Evolutionary conservation across 352 stramenopile genomes (phyloP), one percentile per base, ranked within the genome.

Genomic region (Plasmopara muralis): DNA sequence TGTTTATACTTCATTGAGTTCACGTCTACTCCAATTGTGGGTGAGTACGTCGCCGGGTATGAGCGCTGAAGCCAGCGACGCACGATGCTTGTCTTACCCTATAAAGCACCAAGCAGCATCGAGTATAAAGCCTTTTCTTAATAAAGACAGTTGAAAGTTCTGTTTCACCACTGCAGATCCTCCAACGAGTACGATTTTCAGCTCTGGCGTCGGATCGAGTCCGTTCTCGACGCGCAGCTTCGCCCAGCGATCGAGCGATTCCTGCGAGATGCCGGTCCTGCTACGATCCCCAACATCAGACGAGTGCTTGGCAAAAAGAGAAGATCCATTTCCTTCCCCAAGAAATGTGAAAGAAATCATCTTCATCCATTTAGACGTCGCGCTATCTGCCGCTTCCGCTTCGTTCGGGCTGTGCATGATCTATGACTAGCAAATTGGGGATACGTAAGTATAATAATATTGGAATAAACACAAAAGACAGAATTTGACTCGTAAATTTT

Each of bases 61-160:
- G 80, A 81, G 1, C 77, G 76, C 53, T 87, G 74, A 29, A 87
- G 49, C 83, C 83, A 93, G 13, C 83, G 71, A 0, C 83, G 64
- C 28, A 89, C 62, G 38, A 93, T 91, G 39, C 78, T 91, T 34
- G 80, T 87, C 55, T 93, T 93, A 29, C 83, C 83, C 77, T 90
- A 48, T 5, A 53, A 12, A 40, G 13, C 30, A 43, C 33, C 16
- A n/a, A 14, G 33, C 13, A 15, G 25, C 43, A 34, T 42, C 40
- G 3, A 51, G 15, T 2, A 20, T 43, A 9, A 48, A 48, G 41
- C 13, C 15, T 15, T 15, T 30, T 40, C 10, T 41, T 5, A 52
- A 8, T 9, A 30, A 16, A 42, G 30, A 18, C 25, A 33, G 9
- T 29, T 2, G 14, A 8, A 47, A 16, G 20, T 25, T 39, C 25